Conservation (phyloP, 805 yeast genomes). For the Maudiozyma saulgeensis region DNA sequence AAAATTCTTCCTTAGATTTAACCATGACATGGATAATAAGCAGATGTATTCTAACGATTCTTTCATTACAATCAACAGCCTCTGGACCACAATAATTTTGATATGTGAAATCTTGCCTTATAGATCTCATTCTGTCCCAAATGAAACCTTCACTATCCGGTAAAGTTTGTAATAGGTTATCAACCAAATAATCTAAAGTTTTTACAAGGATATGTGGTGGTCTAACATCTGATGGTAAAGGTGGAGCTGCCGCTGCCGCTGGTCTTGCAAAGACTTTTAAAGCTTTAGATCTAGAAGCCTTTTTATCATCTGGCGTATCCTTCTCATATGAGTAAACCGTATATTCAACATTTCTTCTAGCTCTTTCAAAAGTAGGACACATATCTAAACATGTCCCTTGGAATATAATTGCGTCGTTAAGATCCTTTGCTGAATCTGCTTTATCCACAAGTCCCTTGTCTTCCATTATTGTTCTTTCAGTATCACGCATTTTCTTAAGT, state of each 20-base stretch:
- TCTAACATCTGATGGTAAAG: slow-evolving; percentile 93
- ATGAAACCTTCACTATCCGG: slow-evolving; percentile 84
- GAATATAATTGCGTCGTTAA: slow-evolving; percentile 82
- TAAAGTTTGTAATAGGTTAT: slow-evolving; percentile 49
- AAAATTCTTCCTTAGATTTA: slow-evolving; percentile 57
- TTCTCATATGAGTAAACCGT: slow-evolving; percentile 74
- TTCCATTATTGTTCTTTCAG: slow-evolving; percentile 74
- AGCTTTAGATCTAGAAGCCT: slow-evolving; percentile 51
- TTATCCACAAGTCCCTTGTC: slow-evolving; percentile 73
- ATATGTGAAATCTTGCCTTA: slow-evolving; percentile 92
- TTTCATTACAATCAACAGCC: slow-evolving; percentile 85
- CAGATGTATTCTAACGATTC: slow-evolving; percentile 82
- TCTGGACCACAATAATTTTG: slow-evolving; percentile 92
- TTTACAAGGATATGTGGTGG: slow-evolving; percentile 69
- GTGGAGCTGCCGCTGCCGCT: slow-evolving; percentile 97
- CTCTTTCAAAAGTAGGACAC: slow-evolving; percentile 93
- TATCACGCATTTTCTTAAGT: slow-evolving; percentile 61
- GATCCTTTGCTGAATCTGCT: slow-evolving; percentile 68
- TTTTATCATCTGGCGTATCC: slow-evolving; percentile 44
- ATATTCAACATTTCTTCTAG: slow-evolving; percentile 77
- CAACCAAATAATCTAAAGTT: slow-evolving; percentile 65
- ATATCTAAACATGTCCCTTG: slow-evolving; percentile 84
- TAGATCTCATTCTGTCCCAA: slow-evolving; percentile 96
- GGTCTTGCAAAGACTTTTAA: slow-evolving; percentile 93
- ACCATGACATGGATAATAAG: slow-evolving; percentile 81